Evolutionary conservation across 2,329 filamentous ascomycete species (phyloP).

Genomic region (Emergomyces orientalis): DNA sequence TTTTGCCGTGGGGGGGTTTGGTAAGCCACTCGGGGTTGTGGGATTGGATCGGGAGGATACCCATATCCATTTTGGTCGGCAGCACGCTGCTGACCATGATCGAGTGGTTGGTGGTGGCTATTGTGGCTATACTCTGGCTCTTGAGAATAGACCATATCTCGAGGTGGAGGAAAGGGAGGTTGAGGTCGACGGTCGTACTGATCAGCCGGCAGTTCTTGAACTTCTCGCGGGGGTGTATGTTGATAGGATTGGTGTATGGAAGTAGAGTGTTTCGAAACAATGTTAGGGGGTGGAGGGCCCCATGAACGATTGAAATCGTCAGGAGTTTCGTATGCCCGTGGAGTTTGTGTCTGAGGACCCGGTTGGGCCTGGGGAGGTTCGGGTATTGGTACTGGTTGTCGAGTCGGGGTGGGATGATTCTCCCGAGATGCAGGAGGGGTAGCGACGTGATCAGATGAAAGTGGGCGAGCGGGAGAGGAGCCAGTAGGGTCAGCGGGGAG

Average conservation of each 20-base stretch:
- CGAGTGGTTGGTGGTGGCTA: constrained; percentile 3
- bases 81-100: not conserved
- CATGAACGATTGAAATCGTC: constrained; percentile 19
- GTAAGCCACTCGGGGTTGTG: constrained; percentile 7
- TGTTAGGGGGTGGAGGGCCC: constrained; percentile 1
- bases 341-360: constrained; percentile 19
- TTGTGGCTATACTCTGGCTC: constrained; percentile 4
- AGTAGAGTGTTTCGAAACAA: not conserved
- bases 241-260: constrained; percentile 6
- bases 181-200: not conserved
- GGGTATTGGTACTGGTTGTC: not conserved
- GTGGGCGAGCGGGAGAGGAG: constrained; percentile 39
- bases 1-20: constrained; percentile 12
- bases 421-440: constrained; percentile 1
- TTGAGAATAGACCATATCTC: constrained; percentile 8
- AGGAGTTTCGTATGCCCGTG: constrained; percentile 24
- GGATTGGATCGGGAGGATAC: not conserved
- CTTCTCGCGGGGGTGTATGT: constrained; percentile 9
- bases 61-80: constrained; percentile 3
- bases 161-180: constrained; percentile 7
- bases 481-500: constrained; percentile 67
- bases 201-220: constrained; percentile 3
- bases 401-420: not conserved
- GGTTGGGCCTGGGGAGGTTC: not conserved
- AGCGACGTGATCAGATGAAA: constrained; percentile 15